Evolutionary conservation across 495 filamentous ascomycete species (phyloP).

Genomic region (Trypethelium eluteriae): DNA sequence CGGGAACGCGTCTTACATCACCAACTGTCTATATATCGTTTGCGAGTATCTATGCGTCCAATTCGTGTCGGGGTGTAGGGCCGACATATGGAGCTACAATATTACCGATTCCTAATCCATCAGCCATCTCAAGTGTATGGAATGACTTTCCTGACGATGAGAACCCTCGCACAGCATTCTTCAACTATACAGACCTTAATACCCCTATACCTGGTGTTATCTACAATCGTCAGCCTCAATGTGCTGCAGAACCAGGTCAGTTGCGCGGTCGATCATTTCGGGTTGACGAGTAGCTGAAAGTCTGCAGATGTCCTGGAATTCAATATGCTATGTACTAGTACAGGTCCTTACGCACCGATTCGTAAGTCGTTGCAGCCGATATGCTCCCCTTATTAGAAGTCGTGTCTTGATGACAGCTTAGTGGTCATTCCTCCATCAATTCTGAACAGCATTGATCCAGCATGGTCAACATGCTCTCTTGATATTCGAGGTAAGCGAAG

Average conservation of each 20-base stretch:
- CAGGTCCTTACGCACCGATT: conserved; percentile 1
- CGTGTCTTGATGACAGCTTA: not conserved
- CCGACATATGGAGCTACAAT: conserved; percentile 10
- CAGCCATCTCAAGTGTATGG: conserved; percentile 6
- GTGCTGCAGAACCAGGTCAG: not conserved
- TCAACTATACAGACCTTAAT: conserved; percentile 12
- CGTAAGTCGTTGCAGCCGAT: not conserved
- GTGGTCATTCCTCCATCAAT: not conserved
- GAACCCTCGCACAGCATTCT: conserved; percentile 5
- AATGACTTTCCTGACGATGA: not conserved
- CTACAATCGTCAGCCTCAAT: conserved; percentile 11
- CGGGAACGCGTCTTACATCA: conserved; percentile 1
- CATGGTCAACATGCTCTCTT: not conserved
- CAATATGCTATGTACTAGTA: not conserved
- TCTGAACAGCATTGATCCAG: not conserved
- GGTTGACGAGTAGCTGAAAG: not conserved
- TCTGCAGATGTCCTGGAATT: not conserved
- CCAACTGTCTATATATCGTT: conserved; percentile 12
- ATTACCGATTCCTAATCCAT: not conserved
- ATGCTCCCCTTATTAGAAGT: not conserved
- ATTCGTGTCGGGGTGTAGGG: conserved; percentile 1
- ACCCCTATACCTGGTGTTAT: not conserved
- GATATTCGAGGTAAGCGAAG: not conserved
- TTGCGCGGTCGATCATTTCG: not conserved
- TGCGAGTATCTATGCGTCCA: conserved; percentile 5